Conservation (phyloP, 2,329 filamentous ascomycete genomes). For the Emmonsiellopsis sp. region DNA sequence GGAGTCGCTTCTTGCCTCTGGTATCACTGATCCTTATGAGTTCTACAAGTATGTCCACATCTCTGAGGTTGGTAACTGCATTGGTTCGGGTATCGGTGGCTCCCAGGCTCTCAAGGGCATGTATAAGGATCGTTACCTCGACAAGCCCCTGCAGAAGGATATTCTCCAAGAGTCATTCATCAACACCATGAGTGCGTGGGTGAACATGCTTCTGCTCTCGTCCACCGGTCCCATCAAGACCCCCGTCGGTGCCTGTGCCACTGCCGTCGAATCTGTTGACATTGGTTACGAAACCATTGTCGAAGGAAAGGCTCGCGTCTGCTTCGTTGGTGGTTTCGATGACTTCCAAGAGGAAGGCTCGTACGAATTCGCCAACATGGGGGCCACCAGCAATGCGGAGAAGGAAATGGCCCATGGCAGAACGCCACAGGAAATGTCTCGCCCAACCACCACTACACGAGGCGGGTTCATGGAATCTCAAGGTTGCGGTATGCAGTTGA, state of each 20-base stretch:
- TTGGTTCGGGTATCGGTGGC: constrained; percentile 97
- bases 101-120: constrained; percentile 85
- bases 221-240: constrained; percentile 98
- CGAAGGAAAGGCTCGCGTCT: constrained; percentile 94
- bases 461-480: constrained; percentile 99
- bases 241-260: constrained; percentile 93
- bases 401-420: constrained; percentile 93
- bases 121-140: constrained; percentile 95
- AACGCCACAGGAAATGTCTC: constrained; percentile 94
- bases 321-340: constrained; percentile 97
- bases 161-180: constrained; percentile 99
- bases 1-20: constrained; percentile 79
- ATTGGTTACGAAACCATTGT: constrained; percentile 98
- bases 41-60: constrained; percentile 99
- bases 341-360: constrained; percentile 99
- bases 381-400: constrained; percentile 94
- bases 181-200: constrained; percentile 99
- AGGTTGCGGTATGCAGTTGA: constrained; percentile 93
- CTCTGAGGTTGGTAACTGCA: constrained; percentile 94
- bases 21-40: constrained; percentile 98
- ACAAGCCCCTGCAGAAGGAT: constrained; percentile 96
- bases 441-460: constrained; percentile 90
- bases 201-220: constrained; percentile 96
- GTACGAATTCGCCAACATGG: constrained; percentile 99
- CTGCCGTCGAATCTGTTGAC: constrained; percentile 92